Percentiles rank a stretch among this genome's conserved stretches.
Evolutionary conservation across 1,284 basidiomycete species (phyloP).

Genomic region (Moniliella sp.): DNA sequence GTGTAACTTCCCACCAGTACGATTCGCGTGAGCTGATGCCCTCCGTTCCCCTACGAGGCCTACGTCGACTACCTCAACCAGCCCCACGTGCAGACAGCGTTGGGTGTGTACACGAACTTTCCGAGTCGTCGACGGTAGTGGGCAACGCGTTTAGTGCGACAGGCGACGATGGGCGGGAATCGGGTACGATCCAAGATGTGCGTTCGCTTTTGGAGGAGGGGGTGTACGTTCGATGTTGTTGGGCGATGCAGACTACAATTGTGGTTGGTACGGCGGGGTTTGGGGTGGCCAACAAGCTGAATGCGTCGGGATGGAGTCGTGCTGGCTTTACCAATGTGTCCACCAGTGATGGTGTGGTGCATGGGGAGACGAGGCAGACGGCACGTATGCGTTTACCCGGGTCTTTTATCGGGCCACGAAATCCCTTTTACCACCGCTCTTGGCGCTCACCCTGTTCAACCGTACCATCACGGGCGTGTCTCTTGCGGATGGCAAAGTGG

Average conservation of each 20-base stretch:
- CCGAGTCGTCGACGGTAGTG: conserved; percentile 7
- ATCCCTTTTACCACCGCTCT: conserved; percentile 18
- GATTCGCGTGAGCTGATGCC: conserved; percentile 15
- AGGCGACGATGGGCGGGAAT: conserved; percentile 11
- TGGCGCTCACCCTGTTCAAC: conserved; percentile 10
- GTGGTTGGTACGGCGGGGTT: conserved; percentile 14
- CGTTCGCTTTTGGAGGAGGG: conserved; percentile 8
- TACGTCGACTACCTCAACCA: conserved; percentile 15
- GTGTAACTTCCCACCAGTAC: no score
- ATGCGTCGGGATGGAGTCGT: conserved; percentile 5
- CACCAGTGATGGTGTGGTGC: conserved; percentile 4
- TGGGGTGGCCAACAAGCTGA: conserved; percentile 8
- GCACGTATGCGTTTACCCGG: conserved; percentile 11
- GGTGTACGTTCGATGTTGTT: conserved; percentile 10
- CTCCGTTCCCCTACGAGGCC: conserved; percentile 13
- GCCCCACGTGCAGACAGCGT: conserved; percentile 8
- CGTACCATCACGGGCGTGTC: no score
- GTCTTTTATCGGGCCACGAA: conserved; percentile 18
- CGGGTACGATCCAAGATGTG: conserved; percentile 9
- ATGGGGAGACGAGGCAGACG: conserved; percentile 14
- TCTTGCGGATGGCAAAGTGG: no score
- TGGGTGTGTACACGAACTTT: conserved; percentile 17
- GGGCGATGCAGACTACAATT: conserved; percentile 20
- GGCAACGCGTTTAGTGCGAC: conserved; percentile 8
- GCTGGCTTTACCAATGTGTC: conserved; percentile 10